These are phyloP conservation scores for Sphagnum contortum DNA, from an alignment of 225 moss, liverwort and hornwort species.

Conservation along the genomic window DNA sequence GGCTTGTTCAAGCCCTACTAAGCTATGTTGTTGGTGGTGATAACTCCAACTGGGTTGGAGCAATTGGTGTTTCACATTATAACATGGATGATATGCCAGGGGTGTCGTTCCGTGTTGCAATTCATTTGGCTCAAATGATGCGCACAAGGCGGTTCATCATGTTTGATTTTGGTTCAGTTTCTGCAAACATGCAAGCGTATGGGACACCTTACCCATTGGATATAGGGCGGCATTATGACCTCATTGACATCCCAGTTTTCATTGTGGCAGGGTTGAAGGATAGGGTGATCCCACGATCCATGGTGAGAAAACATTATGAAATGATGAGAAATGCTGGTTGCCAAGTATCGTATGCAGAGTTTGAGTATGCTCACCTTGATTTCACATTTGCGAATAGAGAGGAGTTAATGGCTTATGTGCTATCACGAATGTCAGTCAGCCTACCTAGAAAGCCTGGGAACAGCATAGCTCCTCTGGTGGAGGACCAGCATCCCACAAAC, in stretches of 20 bases:
- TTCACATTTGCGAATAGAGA: constrained; percentile 82
- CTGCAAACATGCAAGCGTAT: constrained; percentile 52
- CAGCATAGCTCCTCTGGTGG: too few relatives aligned
- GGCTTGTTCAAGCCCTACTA: constrained; percentile 63
- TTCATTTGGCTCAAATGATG: constrained; percentile 82
- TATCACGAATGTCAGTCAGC: constrained; percentile 28
- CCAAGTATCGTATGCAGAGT: constrained; percentile 58
- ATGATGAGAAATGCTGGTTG: constrained; percentile 47
- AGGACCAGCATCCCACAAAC: too few relatives aligned
- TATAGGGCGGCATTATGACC: constrained; percentile 57
- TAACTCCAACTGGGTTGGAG: constrained; percentile 87
- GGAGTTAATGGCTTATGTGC: constrained; percentile 73
- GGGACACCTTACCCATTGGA: constrained; percentile 56
- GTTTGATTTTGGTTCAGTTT: constrained; percentile 55
- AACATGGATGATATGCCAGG: constrained; percentile 99
- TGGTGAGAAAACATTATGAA: constrained; percentile 63
- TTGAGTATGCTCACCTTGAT: constrained; percentile 90
- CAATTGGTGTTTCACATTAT: constrained; percentile 77
- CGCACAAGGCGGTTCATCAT: constrained; percentile 50
- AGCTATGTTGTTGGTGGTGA: constrained; percentile 70
- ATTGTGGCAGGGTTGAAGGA: constrained; percentile 76
- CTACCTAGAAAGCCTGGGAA: too few relatives aligned
- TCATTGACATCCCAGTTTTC: constrained; percentile 70
- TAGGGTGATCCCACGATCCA: constrained; percentile 65
- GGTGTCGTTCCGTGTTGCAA: constrained; percentile 46